These are phyloP conservation scores for Cladorrhinum samala DNA, from an alignment of 495 filamentous ascomycete species.

Conservation along the genomic window DNA sequence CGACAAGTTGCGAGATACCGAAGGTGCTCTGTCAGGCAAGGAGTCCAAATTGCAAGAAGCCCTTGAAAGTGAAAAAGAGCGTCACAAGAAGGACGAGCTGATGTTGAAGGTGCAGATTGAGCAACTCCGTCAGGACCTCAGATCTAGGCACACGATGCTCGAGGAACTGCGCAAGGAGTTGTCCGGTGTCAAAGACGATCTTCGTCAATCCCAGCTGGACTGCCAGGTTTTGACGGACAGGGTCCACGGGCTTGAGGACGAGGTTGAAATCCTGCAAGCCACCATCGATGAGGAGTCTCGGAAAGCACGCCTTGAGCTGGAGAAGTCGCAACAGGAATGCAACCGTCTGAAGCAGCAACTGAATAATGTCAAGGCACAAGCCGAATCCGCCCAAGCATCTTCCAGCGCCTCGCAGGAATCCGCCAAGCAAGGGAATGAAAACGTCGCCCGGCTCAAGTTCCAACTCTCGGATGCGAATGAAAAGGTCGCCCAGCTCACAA, in stretches of 20 bases:
- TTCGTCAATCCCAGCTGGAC: constrained; percentile 59
- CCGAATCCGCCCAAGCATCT: constrained; percentile 18
- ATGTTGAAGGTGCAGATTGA: constrained; percentile 39
- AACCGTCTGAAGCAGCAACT: constrained; percentile 48
- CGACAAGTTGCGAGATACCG: constrained; percentile 61
- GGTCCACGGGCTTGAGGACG: constrained; percentile 69
- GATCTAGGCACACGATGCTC: constrained; percentile 38
- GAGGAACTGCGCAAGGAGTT: constrained; percentile 42
- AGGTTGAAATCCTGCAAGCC: constrained; percentile 68
- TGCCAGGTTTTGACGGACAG: constrained; percentile 59
- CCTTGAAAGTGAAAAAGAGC: constrained; percentile 35
- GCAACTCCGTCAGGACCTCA: constrained; percentile 39
- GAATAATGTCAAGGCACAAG: constrained; percentile 16
- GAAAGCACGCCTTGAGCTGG: constrained; percentile 54
- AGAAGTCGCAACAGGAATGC: constrained; percentile 42
- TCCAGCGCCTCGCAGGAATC: constrained; percentile 19
- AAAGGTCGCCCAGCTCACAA: constrained; percentile 36
- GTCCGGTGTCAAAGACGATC: constrained; percentile 57
- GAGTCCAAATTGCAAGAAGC: constrained; percentile 58
- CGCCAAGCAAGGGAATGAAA: constrained; percentile 23
- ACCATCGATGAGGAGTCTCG: constrained; percentile 71
- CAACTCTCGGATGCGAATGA: constrained; percentile 31
- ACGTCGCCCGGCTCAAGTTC: constrained; percentile 21
- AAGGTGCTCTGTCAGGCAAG: constrained; percentile 59
- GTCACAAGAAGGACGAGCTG: constrained; percentile 36